Evolutionary conservation across 78 protist species (phyloP).

Genomic region (Monocercomonoides exilis): DNA sequence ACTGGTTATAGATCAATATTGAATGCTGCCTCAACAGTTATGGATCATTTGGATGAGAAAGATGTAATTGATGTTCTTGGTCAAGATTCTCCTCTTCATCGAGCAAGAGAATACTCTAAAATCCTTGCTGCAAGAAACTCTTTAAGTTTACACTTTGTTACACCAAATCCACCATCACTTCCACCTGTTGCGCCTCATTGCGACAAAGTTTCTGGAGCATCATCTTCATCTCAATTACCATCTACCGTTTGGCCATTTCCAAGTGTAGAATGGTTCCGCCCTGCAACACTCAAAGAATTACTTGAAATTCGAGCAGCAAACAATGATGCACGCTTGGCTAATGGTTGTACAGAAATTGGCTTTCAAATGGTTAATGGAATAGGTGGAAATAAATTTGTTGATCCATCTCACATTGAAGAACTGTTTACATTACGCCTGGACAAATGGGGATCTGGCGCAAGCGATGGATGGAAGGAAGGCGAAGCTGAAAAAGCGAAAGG

Average conservation of each 20-base stretch:
- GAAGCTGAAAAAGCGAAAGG: background rate
- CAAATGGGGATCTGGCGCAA: no score
- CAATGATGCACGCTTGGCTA: background rate
- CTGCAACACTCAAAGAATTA: background rate
- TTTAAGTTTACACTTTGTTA: no score
- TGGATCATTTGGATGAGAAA: background rate
- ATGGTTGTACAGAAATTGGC: background rate
- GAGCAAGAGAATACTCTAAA: background rate
- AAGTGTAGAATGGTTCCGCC: background rate
- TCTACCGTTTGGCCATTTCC: no score
- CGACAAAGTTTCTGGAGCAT: no score
- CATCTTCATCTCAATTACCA: no score
- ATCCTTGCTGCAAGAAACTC: no score
- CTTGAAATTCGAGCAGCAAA: background rate
- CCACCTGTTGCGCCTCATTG: no score
- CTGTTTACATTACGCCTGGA: background rate
- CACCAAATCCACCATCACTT: no score
- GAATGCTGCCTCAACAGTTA: background rate
- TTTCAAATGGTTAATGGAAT: background rate
- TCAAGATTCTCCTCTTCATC: background rate
- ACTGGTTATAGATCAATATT: slow-evolving; percentile 86
- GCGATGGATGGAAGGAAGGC: no score
- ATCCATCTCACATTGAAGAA: background rate
- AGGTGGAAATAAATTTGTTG: background rate
- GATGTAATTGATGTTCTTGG: background rate